Evolutionary conservation across 495 filamentous ascomycete genomes (phyloP).

Genomic region (Sordaria brevicollis): DNA sequence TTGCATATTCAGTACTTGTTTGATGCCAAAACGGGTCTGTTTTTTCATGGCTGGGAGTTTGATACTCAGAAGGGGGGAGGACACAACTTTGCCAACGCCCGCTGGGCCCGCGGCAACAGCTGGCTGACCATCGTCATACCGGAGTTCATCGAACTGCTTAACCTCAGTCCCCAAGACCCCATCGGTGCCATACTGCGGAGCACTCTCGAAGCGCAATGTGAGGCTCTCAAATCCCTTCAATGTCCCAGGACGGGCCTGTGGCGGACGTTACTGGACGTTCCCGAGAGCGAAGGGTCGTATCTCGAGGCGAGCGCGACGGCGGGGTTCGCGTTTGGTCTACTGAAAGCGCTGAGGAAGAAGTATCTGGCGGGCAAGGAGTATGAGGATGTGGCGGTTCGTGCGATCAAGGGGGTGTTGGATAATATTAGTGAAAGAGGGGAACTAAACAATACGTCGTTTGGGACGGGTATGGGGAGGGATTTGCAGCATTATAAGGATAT

Average conservation of each 20-base stretch:
- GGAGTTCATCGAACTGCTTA: slow-evolving; percentile 59
- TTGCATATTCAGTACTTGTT: slow-evolving; percentile 64
- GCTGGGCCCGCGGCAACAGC: slow-evolving; percentile 55
- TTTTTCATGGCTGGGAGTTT: slow-evolving; percentile 70
- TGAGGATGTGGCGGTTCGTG: slow-evolving; percentile 41
- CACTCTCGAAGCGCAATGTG: slow-evolving; percentile 52
- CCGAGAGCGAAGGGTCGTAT: slow-evolving; percentile 50
- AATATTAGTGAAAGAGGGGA: slow-evolving; percentile 53
- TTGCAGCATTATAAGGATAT: slow-evolving; percentile 63
- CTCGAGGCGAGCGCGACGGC: slow-evolving; percentile 63
- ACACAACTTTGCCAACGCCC: slow-evolving; percentile 59
- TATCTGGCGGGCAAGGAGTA: slow-evolving; percentile 45
- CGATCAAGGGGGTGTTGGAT: slow-evolving; percentile 47
- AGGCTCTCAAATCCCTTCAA: slow-evolving; percentile 47
- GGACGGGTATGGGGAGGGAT: slow-evolving; percentile 57
- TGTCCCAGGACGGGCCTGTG: slow-evolving; percentile 44
- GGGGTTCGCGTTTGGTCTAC: slow-evolving; percentile 63
- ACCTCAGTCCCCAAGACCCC: slow-evolving; percentile 42
- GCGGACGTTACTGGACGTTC: slow-evolving; percentile 55
- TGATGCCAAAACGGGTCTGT: slow-evolving; percentile 55
- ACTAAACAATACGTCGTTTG: slow-evolving; percentile 59
- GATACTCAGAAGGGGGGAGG: slow-evolving; percentile 19
- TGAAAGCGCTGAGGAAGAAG: slow-evolving; percentile 57
- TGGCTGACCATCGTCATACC: slow-evolving; percentile 70
- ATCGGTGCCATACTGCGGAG: slow-evolving; percentile 50